Conservation (phyloP, 768 basidiomycete genomes). For the Phallus indusiatus region DNA sequence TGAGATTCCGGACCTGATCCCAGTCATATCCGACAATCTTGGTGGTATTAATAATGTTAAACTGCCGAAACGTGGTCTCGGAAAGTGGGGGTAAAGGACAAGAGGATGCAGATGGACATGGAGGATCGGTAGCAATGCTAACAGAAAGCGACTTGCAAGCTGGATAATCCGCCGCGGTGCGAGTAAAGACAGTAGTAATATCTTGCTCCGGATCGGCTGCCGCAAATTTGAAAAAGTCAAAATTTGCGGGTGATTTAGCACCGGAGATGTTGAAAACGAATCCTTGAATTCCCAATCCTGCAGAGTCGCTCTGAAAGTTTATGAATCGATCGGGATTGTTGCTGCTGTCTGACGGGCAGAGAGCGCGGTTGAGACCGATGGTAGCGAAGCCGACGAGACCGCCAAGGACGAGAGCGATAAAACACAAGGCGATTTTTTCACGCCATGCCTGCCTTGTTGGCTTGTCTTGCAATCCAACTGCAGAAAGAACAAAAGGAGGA, state of each 20-base stretch:
- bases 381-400: slow-evolving; percentile 82
- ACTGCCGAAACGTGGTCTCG: slow-evolving; percentile 44
- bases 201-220: slow-evolving; percentile 66
- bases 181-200: slow-evolving; percentile 79
- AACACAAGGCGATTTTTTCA: slow-evolving; percentile 91
- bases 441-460: slow-evolving; percentile 86
- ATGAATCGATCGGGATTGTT: slow-evolving; percentile 32
- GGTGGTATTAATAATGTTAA: slow-evolving; percentile 56
- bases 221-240: slow-evolving; percentile 53
- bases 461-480: slow-evolving; percentile 71
- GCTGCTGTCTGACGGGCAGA: slow-evolving; percentile 61
- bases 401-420: slow-evolving; percentile 74
- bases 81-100: slow-evolving; percentile 62
- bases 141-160: slow-evolving; percentile 55
- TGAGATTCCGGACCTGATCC: slow-evolving; percentile 68
- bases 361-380: slow-evolving; percentile 85
- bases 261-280: slow-evolving; percentile 64
- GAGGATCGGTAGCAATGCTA: slow-evolving; percentile 61
- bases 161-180: slow-evolving; percentile 53
- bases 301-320: slow-evolving; percentile 43
- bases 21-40: slow-evolving; percentile 82
- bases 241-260: slow-evolving; percentile 32
- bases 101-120: slow-evolving; percentile 49
- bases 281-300: slow-evolving; percentile 72
- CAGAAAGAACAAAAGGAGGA: slow-evolving; percentile 62